Conservation (phyloP, 148 eudicot species). For the Chenopodium formosanum region DNA sequence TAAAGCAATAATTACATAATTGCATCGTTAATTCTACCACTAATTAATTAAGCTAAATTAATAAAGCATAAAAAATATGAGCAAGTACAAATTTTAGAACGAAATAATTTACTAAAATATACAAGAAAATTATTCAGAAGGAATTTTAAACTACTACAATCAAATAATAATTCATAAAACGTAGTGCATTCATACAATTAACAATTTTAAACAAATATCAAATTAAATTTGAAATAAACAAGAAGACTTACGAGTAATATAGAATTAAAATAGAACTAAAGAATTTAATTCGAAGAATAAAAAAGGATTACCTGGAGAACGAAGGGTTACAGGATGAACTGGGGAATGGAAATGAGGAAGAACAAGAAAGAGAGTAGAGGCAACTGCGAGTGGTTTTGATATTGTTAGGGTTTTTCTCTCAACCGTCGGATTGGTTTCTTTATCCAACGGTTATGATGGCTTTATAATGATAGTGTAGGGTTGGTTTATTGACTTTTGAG, state of each 20-base stretch:
- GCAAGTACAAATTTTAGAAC: too few relatives aligned
- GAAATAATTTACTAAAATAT: too few relatives aligned
- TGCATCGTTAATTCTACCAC: too few relatives aligned
- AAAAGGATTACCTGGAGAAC: slow-evolving; percentile 9
- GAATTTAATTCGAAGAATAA: too few relatives aligned
- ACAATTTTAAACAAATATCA: too few relatives aligned
- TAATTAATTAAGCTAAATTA: too few relatives aligned
- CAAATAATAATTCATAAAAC: too few relatives aligned
- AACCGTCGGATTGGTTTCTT: slow-evolving; percentile 10
- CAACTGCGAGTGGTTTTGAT: slow-evolving; percentile 15
- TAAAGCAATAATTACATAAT: too few relatives aligned
- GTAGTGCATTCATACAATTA: not conserved
- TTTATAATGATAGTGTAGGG: slow-evolving; percentile 3
- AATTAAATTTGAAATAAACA: too few relatives aligned
- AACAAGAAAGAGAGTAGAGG: not conserved
- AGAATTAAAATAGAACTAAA: not conserved
- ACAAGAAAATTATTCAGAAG: too few relatives aligned
- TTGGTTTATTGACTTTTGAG: not conserved
- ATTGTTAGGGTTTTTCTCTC: slow-evolving; percentile 23
- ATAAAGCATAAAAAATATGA: too few relatives aligned
- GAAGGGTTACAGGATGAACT: not conserved
- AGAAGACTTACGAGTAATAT: not conserved
- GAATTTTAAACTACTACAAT: not conserved
- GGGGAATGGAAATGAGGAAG: slow-evolving; percentile 15
- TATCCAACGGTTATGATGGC: not conserved